Percentiles rank a stretch among this genome's conserved stretches.
Conservation (phyloP, 1,284 basidiomycete genomes). For the Microbotryum violaceum region DNA sequence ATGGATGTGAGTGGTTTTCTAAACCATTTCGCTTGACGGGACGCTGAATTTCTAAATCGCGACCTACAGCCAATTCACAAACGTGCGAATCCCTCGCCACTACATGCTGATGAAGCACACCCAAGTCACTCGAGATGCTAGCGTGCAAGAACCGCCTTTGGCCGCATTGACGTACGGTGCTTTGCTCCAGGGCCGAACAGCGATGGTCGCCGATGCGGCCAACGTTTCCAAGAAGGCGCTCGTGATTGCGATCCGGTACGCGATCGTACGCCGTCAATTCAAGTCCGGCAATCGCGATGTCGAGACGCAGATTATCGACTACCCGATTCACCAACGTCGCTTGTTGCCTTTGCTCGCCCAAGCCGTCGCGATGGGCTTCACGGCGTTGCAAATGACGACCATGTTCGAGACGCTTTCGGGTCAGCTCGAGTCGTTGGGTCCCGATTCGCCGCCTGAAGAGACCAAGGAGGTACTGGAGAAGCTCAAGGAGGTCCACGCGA, state of each 20-base stretch:
- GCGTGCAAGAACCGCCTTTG: slow-evolving; percentile 47
- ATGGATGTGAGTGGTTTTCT: slow-evolving; percentile 38
- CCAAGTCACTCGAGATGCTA: slow-evolving; percentile 48
- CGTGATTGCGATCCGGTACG: slow-evolving; percentile 52
- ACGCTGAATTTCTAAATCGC: neutral
- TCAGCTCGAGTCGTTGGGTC: slow-evolving; percentile 49
- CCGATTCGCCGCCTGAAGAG: slow-evolving; percentile 37
- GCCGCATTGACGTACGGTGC: slow-evolving; percentile 54
- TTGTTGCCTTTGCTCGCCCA: slow-evolving; percentile 52
- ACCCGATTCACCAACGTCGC: slow-evolving; percentile 54
- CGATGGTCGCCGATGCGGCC: slow-evolving; percentile 51
- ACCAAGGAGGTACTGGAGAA: slow-evolving; percentile 45
- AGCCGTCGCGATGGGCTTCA: slow-evolving; percentile 52
- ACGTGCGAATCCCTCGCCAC: slow-evolving; percentile 51
- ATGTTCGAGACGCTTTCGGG: slow-evolving; percentile 45
- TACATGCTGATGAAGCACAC: slow-evolving; percentile 56
- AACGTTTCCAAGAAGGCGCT: slow-evolving; percentile 51
- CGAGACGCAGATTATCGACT: slow-evolving; percentile 53
- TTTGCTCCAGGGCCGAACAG: slow-evolving; percentile 49
- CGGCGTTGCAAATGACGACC: slow-evolving; percentile 41
- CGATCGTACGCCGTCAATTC: slow-evolving; percentile 52
- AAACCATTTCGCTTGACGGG: too few relatives aligned
- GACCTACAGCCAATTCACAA: slow-evolving; percentile 45
- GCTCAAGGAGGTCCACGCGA: slow-evolving; percentile 54
- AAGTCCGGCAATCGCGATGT: slow-evolving; percentile 43